Evolutionary conservation across 1,284 basidiomycete species (phyloP).

Genomic region (Singerocomus inundabilis): DNA sequence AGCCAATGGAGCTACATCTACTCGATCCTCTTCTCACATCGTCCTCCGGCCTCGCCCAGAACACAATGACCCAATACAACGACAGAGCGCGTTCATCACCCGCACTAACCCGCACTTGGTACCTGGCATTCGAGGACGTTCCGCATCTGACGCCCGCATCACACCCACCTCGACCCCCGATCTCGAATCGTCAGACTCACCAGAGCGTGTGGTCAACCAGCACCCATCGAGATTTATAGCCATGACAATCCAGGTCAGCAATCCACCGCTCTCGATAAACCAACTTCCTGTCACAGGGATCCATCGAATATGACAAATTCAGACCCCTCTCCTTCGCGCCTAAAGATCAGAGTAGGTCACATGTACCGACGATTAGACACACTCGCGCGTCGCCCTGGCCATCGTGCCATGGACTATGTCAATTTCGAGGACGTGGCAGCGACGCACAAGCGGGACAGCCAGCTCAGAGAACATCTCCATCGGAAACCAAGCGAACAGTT

Average conservation of each 20-base stretch:
- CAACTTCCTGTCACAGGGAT: conserved; percentile 6
- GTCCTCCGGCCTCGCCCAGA: conserved; percentile 10
- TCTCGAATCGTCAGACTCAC: conserved; percentile 31
- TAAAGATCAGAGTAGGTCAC: conserved; percentile 20
- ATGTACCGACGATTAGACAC: conserved; percentile 29
- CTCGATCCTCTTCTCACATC: conserved; percentile 10
- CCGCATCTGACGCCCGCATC: conserved; percentile 28
- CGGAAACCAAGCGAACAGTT: conserved; percentile 21
- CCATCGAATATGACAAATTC: too few species aligned
- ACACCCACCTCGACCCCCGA: conserved; percentile 24
- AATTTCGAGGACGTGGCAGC: conserved; percentile 23
- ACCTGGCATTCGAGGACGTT: conserved; percentile 21
- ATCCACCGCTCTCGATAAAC: background rate
- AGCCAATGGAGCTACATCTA: background rate
- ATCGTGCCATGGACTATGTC: conserved; percentile 31
- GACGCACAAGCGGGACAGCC: conserved; percentile 17
- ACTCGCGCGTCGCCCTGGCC: conserved; percentile 22
- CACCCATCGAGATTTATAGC: conserved; percentile 9
- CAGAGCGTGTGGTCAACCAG: conserved; percentile 29
- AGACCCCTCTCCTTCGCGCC: background rate
- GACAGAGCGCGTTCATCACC: conserved; percentile 14
- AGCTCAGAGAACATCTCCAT: conserved; percentile 27
- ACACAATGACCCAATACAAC: conserved; percentile 5
- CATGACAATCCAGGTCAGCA: conserved; percentile 4
- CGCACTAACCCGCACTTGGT: conserved; percentile 11